A percentile compares a stretch with the other conserved stretches of the same genome.
phyloP scores from a whole-genome alignment of 371 early-diverging fungal genomes.

The Mortierella polycephala region DNA sequence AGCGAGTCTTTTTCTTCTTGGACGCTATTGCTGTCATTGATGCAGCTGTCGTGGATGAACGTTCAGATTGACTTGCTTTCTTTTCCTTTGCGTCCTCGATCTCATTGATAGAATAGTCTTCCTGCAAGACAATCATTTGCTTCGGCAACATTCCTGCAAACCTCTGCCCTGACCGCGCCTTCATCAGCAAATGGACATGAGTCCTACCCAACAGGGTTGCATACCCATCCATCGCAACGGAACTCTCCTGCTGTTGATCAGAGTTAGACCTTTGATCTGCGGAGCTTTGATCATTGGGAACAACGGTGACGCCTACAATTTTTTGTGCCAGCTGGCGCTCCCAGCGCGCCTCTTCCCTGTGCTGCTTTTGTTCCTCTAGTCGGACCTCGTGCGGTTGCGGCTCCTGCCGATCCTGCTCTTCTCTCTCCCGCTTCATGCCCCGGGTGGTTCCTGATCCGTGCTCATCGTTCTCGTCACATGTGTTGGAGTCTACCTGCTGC shows the following conservation, averaged over 20 bases:
- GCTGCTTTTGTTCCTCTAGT: not conserved
- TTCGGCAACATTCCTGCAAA: conserved; percentile 39
- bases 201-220: conserved; percentile 8
- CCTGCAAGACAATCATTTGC: conserved; percentile 20
- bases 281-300: not conserved
- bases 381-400: not conserved
- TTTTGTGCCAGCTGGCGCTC: conserved; percentile 31
- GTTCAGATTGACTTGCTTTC: not conserved
- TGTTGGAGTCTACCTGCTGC: too few relatives aligned
- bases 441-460: not conserved
- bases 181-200: conserved; percentile 29
- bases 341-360: conserved; percentile 23
- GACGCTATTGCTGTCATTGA: not conserved
- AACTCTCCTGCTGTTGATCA: not conserved
- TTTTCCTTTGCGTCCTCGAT: not conserved
- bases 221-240: not conserved
- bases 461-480: too few relatives aligned
- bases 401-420: not conserved
- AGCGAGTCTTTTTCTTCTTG: conserved; percentile 15
- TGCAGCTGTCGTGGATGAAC: not conserved
- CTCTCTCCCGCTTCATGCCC: not conserved
- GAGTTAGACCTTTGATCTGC: not conserved
- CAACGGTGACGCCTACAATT: conserved; percentile 26
- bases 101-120: conserved; percentile 18
- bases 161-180: conserved; percentile 15